These are phyloP conservation scores for Elsinoe arachidis DNA, from an alignment of 2,329 filamentous ascomycete species.

Conservation along the genomic window DNA sequence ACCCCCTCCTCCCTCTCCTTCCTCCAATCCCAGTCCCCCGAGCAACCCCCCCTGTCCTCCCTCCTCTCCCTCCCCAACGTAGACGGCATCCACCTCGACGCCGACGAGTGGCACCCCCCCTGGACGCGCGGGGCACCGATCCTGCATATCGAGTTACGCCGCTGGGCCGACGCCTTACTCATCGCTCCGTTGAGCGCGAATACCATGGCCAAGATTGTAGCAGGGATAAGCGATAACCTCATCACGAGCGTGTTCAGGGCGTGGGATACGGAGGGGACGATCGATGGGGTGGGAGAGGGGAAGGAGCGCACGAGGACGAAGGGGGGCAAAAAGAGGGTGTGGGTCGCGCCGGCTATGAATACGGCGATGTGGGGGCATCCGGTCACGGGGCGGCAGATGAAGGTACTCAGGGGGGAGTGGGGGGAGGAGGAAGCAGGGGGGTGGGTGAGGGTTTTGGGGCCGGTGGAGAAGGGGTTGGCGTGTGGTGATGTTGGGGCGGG, in stretches of 20 bases:
- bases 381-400: slow-evolving; percentile 64
- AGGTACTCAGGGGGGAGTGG: slow-evolving; percentile 64
- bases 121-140: slow-evolving; percentile 76
- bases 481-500: slow-evolving; percentile 78
- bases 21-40: slow-evolving; percentile 62
- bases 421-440: slow-evolving; percentile 40
- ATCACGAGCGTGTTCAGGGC: slow-evolving; percentile 67
- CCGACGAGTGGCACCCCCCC: slow-evolving; percentile 72
- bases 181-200: slow-evolving; percentile 80
- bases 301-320: slow-evolving; percentile 16
- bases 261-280: slow-evolving; percentile 68
- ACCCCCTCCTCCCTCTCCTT: slow-evolving; percentile 68
- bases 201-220: slow-evolving; percentile 71
- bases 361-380: slow-evolving; percentile 85
- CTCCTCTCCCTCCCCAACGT: slow-evolving; percentile 59
- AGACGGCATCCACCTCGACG: slow-evolving; percentile 71
- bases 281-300: slow-evolving; percentile 37
- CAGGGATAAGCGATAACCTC: slow-evolving; percentile 70
- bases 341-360: slow-evolving; percentile 81
- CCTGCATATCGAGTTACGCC: slow-evolving; percentile 79
- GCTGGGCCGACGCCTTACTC: slow-evolving; percentile 72
- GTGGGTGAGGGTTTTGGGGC: slow-evolving; percentile 62
- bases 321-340: slow-evolving; percentile 52
- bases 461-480: slow-evolving; percentile 68
- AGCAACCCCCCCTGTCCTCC: slow-evolving; percentile 62